phyloP scores from a whole-genome alignment of 495 filamentous ascomycete species.

The Penicillium argentinense region DNA sequence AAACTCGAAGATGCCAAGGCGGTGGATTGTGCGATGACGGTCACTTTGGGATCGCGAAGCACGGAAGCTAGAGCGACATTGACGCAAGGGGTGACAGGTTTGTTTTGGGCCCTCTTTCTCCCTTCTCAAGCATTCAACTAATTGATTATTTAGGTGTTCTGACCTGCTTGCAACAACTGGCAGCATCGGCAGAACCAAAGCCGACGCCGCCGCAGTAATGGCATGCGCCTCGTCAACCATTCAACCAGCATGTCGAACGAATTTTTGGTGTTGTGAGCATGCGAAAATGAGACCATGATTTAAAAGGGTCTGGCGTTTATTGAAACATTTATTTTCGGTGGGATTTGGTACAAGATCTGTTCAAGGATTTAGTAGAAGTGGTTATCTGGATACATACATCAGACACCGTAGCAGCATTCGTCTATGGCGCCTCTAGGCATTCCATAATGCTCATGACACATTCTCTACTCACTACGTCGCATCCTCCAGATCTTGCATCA shows the following conservation, averaged over 20 bases:
- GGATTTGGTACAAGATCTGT: background rate
- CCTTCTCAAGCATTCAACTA: background rate
- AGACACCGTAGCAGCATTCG: background rate
- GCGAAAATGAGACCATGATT: constrained; percentile 16
- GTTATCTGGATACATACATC: background rate
- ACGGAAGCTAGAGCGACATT: constrained; percentile 83
- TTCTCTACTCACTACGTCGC: background rate
- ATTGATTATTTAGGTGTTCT: constrained; percentile 28
- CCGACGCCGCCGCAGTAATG: constrained; percentile 5
- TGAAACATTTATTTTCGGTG: constrained; percentile 4
- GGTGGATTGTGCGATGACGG: constrained; percentile 72
- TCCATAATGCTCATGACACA: background rate
- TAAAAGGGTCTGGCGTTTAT: constrained; percentile 15
- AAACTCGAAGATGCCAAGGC: constrained; percentile 53
- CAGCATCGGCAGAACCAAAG: constrained; percentile 5
- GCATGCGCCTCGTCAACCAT: background rate
- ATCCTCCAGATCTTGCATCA: too few relatives aligned
- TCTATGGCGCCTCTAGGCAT: background rate
- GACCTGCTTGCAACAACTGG: constrained; percentile 33
- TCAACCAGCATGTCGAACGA: background rate
- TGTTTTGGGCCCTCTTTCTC: constrained; percentile 3
- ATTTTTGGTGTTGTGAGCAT: background rate
- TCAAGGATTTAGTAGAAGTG: background rate
- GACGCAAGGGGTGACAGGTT: constrained; percentile 85
- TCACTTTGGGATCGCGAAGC: constrained; percentile 79